Base-by-base conservation (phyloP, 768 basidiomycete genomes). In the Rhodotorula kratochvilovae region DNA sequence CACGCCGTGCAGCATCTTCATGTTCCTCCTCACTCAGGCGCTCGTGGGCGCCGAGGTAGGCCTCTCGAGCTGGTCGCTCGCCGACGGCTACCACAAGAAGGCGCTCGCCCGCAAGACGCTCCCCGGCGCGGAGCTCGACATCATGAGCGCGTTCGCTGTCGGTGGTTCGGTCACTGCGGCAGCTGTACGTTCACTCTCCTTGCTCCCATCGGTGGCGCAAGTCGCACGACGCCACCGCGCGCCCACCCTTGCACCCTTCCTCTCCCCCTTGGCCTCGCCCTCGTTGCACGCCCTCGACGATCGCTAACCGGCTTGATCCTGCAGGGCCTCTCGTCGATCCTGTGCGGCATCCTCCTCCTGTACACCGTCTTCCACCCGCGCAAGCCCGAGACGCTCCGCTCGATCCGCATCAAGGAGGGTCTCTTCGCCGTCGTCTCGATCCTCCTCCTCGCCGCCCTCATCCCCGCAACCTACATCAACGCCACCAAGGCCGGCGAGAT, bases 381-480 rank as follows among this genome's bases (percentile, higher is more conserved):
- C 39, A 25, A 45, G 31, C 42, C 54, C n/a, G 72, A 74, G 36
- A 70, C 72, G 56, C 62, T 74, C 65, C 61, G 35, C 43, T 50
- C 68, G 31, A 56, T 70, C 33, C 61, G 72, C 8, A 63, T 70
- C 51, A 74, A 74, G 62, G 72, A 74, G 58, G 72, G 57, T 42
- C 29, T 61, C 2, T 73, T 67, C n/a, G 68, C 27, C 29, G 61
- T 70, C 33, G 33, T 33, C 35, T 10, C 56, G 31, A 12, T 67
- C 15, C 61, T 74, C 68, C 55, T 67, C 17, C 35, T 74, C n/a
- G 68, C 50, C 10, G 50, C 72, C 2, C 66, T 74, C 57, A 62
- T 70, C 17, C 65, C 68, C 25, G 57, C 72, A 1, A 67, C 66
- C 61, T 58, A 63, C 63, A 64, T 64, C 50, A 63, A 56, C 15